Evolutionary conservation across 495 filamentous ascomycete species (phyloP).

Genomic region (Echria macrotheca): DNA sequence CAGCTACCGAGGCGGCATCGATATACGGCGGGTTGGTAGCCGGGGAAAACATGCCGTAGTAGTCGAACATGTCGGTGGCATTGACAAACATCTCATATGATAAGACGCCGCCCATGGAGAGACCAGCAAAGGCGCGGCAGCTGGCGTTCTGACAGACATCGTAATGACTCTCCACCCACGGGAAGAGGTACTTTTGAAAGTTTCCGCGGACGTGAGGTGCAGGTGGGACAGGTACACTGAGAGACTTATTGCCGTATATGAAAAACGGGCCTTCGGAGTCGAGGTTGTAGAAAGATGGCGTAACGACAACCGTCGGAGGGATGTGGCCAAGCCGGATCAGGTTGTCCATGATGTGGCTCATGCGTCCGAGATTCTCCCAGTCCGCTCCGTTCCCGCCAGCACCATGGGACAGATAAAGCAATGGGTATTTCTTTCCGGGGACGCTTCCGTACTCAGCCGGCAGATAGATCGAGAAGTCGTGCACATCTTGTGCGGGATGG

Average conservation of each 20-base stretch:
- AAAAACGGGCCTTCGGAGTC: conserved; percentile 15
- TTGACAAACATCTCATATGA: conserved; percentile 34
- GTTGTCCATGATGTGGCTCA: conserved; percentile 31
- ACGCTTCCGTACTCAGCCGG: conserved; percentile 26
- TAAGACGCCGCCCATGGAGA: conserved; percentile 27
- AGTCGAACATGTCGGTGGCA: conserved; percentile 28
- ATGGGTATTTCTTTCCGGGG: conserved; percentile 21
- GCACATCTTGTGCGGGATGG: conserved; percentile 28
- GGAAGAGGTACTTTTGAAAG: conserved; percentile 28
- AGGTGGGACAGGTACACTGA: conserved; percentile 14
- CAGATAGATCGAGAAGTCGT: conserved; percentile 27
- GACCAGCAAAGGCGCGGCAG: conserved; percentile 29
- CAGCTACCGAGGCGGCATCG: conserved; percentile 11
- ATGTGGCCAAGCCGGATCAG: conserved; percentile 29
- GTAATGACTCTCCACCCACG: conserved; percentile 21
- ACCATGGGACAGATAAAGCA: conserved; percentile 32
- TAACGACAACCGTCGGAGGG: conserved; percentile 29
- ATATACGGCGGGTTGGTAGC: conserved; percentile 22
- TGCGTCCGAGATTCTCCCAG: conserved; percentile 30
- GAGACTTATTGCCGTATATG: conserved; percentile 25
- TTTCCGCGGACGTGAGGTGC: conserved; percentile 22
- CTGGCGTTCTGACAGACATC: conserved; percentile 20
- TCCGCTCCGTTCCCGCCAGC: conserved; percentile 22
- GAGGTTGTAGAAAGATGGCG: conserved; percentile 32
- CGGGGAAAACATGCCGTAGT: conserved; percentile 30